Percentiles rank a stretch among this genome's conserved stretches.
Evolutionary conservation across 805 yeast genomes (phyloP).

Genomic region (Candida hungchunana): DNA sequence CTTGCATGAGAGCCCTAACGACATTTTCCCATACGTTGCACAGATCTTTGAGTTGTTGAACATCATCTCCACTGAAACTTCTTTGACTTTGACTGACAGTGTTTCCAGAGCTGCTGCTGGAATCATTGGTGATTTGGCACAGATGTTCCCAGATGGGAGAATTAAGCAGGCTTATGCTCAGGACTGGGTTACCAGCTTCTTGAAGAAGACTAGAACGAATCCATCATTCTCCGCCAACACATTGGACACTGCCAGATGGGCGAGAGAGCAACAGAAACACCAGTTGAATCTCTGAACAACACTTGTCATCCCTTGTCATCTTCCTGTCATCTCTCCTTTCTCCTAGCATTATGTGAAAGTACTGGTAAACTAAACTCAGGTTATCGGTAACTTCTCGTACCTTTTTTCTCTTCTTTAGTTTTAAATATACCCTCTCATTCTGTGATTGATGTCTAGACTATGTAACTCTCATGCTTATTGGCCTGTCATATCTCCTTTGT

Average conservation of each 20-base stretch:
- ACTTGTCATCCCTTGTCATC: background rate
- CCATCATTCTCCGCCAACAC: conserved; percentile 60
- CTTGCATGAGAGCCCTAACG: conserved; percentile 62
- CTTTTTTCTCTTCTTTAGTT: background rate
- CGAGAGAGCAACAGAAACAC: conserved; percentile 59
- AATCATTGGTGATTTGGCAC: conserved; percentile 85
- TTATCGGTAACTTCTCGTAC: background rate
- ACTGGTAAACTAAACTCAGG: background rate
- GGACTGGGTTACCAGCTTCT: conserved; percentile 76
- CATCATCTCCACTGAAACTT: conserved; percentile 53
- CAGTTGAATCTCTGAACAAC: conserved; percentile 16
- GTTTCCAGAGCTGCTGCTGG: conserved; percentile 85
- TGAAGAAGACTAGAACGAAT: conserved; percentile 67
- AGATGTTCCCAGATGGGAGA: conserved; percentile 78
- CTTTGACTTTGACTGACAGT: conserved; percentile 58
- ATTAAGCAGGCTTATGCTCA: conserved; percentile 61
- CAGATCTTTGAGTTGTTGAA: conserved; percentile 69
- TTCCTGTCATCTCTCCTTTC: conserved; percentile 8
- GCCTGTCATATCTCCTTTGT: no score
- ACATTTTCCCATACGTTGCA: conserved; percentile 59
- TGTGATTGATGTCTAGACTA: background rate
- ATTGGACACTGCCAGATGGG: conserved; percentile 95
- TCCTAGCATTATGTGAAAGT: background rate
- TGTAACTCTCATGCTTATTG: no score
- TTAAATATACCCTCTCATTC: conserved; percentile 13